Evolutionary conservation across 805 yeast genomes (phyloP).

Genomic region (Kuraishia floccosa): DNA sequence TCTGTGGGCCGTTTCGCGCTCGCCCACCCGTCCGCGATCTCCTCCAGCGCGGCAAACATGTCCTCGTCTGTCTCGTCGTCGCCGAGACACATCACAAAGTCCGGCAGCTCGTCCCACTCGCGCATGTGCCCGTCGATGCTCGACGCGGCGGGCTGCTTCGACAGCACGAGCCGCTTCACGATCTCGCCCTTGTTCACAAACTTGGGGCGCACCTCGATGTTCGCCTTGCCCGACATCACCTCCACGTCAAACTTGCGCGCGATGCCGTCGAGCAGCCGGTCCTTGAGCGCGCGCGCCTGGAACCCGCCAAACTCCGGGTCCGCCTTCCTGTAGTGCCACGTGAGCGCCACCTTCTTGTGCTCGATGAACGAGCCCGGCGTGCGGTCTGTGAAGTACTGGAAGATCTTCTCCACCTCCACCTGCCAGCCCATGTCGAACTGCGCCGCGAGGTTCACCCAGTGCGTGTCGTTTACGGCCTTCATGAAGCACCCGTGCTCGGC

Average conservation of each 20-base stretch:
- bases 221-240: slow-evolving; percentile 96
- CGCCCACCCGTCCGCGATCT: slow-evolving; percentile 45
- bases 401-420: slow-evolving; percentile 61
- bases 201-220: slow-evolving; percentile 92
- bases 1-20: slow-evolving; percentile 27
- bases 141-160: slow-evolving; percentile 48
- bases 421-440: slow-evolving; percentile 93
- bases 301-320: slow-evolving; percentile 89
- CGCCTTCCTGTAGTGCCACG: slow-evolving; percentile 95
- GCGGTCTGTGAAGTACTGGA: slow-evolving; percentile 65
- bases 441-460: slow-evolving; percentile 82
- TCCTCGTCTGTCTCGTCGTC: slow-evolving; percentile 98
- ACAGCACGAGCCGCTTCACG: slow-evolving; percentile 64
- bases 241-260: slow-evolving; percentile 70
- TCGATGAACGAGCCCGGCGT: slow-evolving; percentile 90
- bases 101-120: slow-evolving; percentile 43
- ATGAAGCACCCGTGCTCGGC: slow-evolving; percentile 98
- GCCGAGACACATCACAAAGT: slow-evolving; percentile 82
- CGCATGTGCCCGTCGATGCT: slow-evolving; percentile 16
- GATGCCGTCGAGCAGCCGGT: slow-evolving; percentile 49
- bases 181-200: slow-evolving; percentile 96
- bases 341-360: slow-evolving; percentile 82
- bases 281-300: slow-evolving; percentile 68
- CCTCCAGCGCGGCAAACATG: slow-evolving; percentile 75
- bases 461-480: slow-evolving; percentile 49